Percentiles rank a stretch among this genome's conserved stretches.
These are phyloP conservation scores for Fistulina hepatica DNA, from an alignment of 1,284 basidiomycete species.

Conservation along the genomic window DNA sequence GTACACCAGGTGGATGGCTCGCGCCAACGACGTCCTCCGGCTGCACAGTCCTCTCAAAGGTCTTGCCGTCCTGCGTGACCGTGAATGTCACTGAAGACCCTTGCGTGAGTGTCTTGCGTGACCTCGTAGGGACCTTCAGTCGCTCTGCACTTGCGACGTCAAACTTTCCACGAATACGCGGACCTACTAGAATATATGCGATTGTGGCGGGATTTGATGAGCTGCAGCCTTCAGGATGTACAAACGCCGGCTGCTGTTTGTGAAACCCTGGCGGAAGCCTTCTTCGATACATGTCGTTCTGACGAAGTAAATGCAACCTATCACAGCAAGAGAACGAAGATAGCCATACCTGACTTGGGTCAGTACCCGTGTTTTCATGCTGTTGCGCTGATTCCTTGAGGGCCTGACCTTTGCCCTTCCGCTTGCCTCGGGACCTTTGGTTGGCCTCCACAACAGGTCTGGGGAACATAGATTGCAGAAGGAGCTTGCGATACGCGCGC, in stretches of 20 bases:
- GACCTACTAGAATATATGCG: slow-evolving; percentile 72
- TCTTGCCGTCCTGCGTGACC: slow-evolving; percentile 32
- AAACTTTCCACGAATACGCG: slow-evolving; percentile 79
- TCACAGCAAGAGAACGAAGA: not conserved
- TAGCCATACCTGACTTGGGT: slow-evolving; percentile 7
- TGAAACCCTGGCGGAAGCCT: slow-evolving; percentile 26
- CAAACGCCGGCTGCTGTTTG: slow-evolving; percentile 28
- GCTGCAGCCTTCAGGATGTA: slow-evolving; percentile 14
- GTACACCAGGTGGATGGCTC: slow-evolving; percentile 37
- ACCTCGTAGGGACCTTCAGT: slow-evolving; percentile 50
- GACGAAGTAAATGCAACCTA: not conserved
- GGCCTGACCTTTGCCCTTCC: slow-evolving; percentile 12
- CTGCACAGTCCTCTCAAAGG: slow-evolving; percentile 35
- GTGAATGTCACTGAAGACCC: slow-evolving; percentile 48
- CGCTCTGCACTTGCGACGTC: slow-evolving; percentile 55
- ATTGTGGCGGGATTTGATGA: slow-evolving; percentile 29
- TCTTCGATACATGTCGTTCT: slow-evolving; percentile 22
- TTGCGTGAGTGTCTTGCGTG: slow-evolving; percentile 33
- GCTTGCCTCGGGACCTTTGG: slow-evolving; percentile 13
- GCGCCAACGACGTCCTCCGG: slow-evolving; percentile 52
- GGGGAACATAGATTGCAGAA: slow-evolving; percentile 52
- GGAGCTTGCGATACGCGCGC: slow-evolving; percentile 38
- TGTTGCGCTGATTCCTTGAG: slow-evolving; percentile 6
- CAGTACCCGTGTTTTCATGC: slow-evolving; percentile 4
- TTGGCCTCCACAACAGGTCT: slow-evolving; percentile 18